Percentiles rank a stretch among this genome's conserved stretches.
These are phyloP conservation scores for Phytophthora pseudosyringae DNA, from an alignment of 352 stramenopile genomes.

Conservation along the genomic window DNA sequence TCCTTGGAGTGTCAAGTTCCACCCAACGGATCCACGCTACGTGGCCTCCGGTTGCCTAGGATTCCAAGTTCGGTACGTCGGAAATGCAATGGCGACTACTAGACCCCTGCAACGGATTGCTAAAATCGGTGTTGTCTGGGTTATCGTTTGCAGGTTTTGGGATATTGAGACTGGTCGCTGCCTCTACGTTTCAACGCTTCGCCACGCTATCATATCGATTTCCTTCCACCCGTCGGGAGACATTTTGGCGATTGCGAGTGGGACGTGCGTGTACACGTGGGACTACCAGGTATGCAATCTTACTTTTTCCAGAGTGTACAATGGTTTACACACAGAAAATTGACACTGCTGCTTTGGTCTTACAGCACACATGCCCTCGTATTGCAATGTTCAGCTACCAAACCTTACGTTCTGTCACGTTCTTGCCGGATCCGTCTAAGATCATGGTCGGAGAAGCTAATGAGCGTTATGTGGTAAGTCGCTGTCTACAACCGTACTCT, in stretches of 20 bases:
- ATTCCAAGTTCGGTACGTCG: conserved; percentile 90
- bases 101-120: neutral
- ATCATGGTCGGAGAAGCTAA: conserved; percentile 96
- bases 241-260: conserved; percentile 95
- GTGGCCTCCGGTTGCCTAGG: conserved; percentile 97
- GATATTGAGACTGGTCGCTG: conserved; percentile 91
- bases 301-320: conserved; percentile 25
- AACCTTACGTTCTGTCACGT: conserved; percentile 94
- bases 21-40: conserved; percentile 93
- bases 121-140: neutral
- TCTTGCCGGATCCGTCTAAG: conserved; percentile 89
- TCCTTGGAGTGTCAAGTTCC: conserved; percentile 99
- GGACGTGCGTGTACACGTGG: conserved; percentile 96
- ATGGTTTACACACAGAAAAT: neutral
- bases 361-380: conserved; percentile 76
- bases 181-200: conserved; percentile 94
- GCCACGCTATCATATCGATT: conserved; percentile 96
- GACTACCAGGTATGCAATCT: conserved; percentile 87
- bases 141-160: conserved; percentile 66
- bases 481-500: neutral
- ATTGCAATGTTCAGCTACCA: conserved; percentile 92
- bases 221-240: conserved; percentile 96
- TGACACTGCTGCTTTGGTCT: conserved; percentile 6
- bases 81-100: neutral
- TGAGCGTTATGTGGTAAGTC: conserved; percentile 82